Evolutionary conservation across 805 yeast species (phyloP), one percentile per base, ranked within the genome.

Genomic region (Barnettozyma californica): DNA sequence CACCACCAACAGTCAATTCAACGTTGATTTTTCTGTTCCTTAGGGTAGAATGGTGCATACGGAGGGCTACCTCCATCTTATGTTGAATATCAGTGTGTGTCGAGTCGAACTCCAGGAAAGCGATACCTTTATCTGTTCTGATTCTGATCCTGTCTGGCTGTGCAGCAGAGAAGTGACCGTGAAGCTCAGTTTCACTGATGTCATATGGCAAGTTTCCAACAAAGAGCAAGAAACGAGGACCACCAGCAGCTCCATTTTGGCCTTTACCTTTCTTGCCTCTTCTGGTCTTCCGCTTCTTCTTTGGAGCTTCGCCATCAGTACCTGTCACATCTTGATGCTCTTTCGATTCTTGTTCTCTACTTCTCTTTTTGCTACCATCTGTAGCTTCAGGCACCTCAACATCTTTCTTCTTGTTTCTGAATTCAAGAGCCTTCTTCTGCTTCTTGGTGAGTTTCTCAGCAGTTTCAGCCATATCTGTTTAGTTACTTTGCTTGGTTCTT

Each of bases 1-100:
- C 99, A 38, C 99, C 99, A 48, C 99, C 99, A 44, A 89, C 99
- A 2, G 98, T 94, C 58, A 94, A 75, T 65, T 94, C 99, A 33
- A 94, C 97, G 62, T 94, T 94, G 61, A 94, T 91, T 64, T 83
- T 88, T 56, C 97, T 76, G 40, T 77, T 75, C 49, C 79, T 75
- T 54, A 92, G 63, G 9, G 71, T 59, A 4, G 92, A 75, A 66
- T 88, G 96, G 66, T 94, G 97, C 73, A 87, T 77, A 53, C 84
- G 73, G 57, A 94, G 73, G 0, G 97, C 97, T 41, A 79, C 74
- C 59, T 89, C 96, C 83, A 94, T 83, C 51, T 84, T 78, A 51
- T 81, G 77, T 57, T 85, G 85, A 37, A 91, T 87, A 52, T 84
- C 87, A 38, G 64, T 65, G 19, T 63, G 64, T 13, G 61, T 62